These are phyloP conservation scores for Kodamaea kakaduensis DNA, from an alignment of 805 yeast species.

Conservation along the genomic window DNA sequence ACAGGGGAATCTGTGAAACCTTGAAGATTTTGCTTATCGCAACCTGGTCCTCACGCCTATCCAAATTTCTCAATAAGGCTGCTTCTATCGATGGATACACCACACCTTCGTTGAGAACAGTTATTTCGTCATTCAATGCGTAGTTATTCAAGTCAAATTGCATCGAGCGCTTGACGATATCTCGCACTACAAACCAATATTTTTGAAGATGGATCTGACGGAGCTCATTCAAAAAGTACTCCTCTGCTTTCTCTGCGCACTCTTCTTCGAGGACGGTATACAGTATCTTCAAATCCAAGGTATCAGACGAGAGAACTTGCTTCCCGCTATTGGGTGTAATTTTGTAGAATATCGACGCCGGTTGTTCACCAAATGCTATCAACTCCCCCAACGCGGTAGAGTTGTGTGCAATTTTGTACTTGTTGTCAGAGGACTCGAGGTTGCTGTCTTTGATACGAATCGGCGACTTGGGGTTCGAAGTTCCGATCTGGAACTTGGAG, in stretches of 20 bases:
- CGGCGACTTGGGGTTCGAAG: conserved; percentile 50
- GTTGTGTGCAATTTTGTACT: conserved; percentile 23
- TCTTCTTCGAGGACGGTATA: conserved; percentile 49
- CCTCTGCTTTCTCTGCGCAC: conserved; percentile 22
- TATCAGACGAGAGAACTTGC: conserved; percentile 24
- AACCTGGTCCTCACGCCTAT: conserved; percentile 8
- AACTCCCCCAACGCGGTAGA: conserved; percentile 19
- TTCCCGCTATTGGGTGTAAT: conserved; percentile 29
- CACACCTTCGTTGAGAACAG: conserved; percentile 18
- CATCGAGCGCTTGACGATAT: conserved; percentile 14
- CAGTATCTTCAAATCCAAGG: conserved; percentile 39
- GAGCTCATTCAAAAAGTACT: conserved; percentile 14
- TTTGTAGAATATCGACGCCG: conserved; percentile 57
- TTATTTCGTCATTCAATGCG: conserved; percentile 20
- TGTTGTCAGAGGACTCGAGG: conserved; percentile 27
- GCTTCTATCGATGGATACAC: conserved; percentile 15
- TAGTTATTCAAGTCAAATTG: conserved; percentile 30
- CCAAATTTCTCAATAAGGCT: conserved; percentile 12
- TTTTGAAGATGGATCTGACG: conserved; percentile 10
- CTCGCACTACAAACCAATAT: conserved; percentile 23
- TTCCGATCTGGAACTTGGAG: conserved; percentile 66
- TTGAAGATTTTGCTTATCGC: conserved; percentile 9
- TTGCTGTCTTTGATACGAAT: conserved; percentile 47
- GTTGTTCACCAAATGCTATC: conserved; percentile 67
- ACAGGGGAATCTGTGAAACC: conserved; percentile 2